Base-by-base conservation (phyloP, 768 basidiomycete species). In the Hortiboletus campestris region DNA sequence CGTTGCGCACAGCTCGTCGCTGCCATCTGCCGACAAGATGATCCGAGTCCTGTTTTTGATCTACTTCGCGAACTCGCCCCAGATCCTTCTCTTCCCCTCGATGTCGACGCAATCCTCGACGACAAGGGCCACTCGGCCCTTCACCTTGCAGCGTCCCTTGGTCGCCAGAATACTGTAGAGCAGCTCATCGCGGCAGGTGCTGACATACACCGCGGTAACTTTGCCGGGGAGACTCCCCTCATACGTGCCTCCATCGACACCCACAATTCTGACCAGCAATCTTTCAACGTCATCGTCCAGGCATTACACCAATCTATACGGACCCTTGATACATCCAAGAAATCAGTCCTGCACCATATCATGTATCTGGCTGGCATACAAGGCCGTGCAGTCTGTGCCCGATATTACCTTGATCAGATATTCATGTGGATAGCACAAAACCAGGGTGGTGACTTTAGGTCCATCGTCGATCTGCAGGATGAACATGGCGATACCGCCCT, bases 401-500 rank as follows among this genome's bases (percentile, higher is more conserved):
- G 91, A 47, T 94, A 95, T 72, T 98, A 98, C 69, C 82, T 98
- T 53, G 92, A 95, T 61, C 85, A 88, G 64, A 83, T 98, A 49
- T 85, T 98, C 63, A 80, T 86, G 58, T 93, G 86, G 85, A 83
- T 98, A 61, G 92, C 86, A 17, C 82, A 88, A 53, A 76, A 86
- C 56, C 84, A 93, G 62, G 81, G 79, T 9, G 89, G 86, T 2
- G 85, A 88, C 62, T 94, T 92, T 67, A 79, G 80, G 63, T 85
- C 83, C 6, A 73, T 98, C 48, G 86, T 98, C 12, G 93, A 98
- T 70, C 75, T 96, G 40, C 91, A 93, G 72, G 97, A 99, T 66
- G 85, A 91, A 61, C 88, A 98, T 68, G 97, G 96, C 0, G 97
- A 99, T 67, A 98, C 96, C 0, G 93, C 93, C 8, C 71, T 99